Evolutionary conservation across 208 protist genomes (phyloP), one percentile per base, ranked within the genome.

Genomic region (Wallacemonas sp.): DNA sequence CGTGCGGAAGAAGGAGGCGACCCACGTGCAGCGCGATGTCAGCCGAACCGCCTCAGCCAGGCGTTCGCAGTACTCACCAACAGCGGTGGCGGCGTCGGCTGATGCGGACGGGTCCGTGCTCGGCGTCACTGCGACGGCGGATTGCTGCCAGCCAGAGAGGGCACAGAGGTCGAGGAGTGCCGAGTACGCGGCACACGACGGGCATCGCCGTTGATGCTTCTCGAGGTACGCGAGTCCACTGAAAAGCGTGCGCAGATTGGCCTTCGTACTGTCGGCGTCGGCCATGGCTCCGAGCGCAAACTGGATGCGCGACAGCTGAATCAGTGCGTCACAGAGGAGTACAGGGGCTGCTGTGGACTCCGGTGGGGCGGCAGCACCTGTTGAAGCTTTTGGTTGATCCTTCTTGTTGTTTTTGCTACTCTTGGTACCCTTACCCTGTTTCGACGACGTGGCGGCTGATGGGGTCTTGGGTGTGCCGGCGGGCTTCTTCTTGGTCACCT

Each of bases 11-110:
- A 59, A 41, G 7, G 31, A 39, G 16, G 29, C 4, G 10, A 18
- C 32, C 52, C 52, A 59, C n/a, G 52, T 26, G 32, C 52, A 33
- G n/a, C 31, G 32, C 4, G n/a, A 22, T 3, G 52, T 59, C n/a
- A 59, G 14, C 10, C 52, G 52, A 5, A 59, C 52, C 3, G 52
- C 52, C 7, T 59, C 31, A 0, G 52, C 7, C 31, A 59, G 3
- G 22, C 7, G 36, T 14, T 41, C 36, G 10, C 10, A n/a, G n/a
- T n/a, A n/a, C n/a, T n/a, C n/a, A n/a, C n/a, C n/a, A n/a, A n/a
- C n/a, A n/a, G n/a, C n/a, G n/a, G 48, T 10, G n/a, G 44, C 20
- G 44, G 4, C 3, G 8, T 48, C 44, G 20, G 38, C 38, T 42
- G 38, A n/a, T n/a, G n/a, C n/a, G n/a, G n/a, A n/a, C n/a, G n/a